A percentile compares a stretch with the other conserved stretches of the same genome.
Evolutionary conservation across 139 green algal genomes (phyloP).

Genomic region (Micromonas pusilla): DNA sequence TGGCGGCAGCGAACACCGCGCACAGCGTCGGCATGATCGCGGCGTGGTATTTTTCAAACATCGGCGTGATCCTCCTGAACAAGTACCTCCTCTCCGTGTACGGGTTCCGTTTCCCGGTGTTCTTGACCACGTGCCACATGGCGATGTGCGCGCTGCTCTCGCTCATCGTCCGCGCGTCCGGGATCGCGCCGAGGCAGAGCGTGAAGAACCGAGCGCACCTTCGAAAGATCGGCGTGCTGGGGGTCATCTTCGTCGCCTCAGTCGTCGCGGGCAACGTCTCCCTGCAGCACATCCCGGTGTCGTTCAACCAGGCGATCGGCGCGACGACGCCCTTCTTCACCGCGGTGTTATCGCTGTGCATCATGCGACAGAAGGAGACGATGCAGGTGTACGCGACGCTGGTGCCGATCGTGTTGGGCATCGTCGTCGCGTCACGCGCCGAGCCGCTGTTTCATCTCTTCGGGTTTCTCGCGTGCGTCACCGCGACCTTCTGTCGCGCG

Average conservation of each 20-base stretch:
- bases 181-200: slow-evolving; percentile 51
- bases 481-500: slow-evolving; percentile 58
- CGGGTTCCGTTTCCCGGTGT: slow-evolving; percentile 68
- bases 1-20: not conserved
- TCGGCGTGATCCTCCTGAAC: slow-evolving; percentile 88
- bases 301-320: slow-evolving; percentile 91
- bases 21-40: slow-evolving; percentile 23
- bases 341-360: slow-evolving; percentile 59
- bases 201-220: slow-evolving; percentile 61
- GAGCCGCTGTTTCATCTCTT: slow-evolving; percentile 80
- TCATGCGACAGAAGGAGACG: slow-evolving; percentile 54
- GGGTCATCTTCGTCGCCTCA: slow-evolving; percentile 72
- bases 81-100: slow-evolving; percentile 82
- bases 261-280: slow-evolving; percentile 87
- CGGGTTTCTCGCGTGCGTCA: slow-evolving; percentile 73
- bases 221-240: slow-evolving; percentile 66
- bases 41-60: slow-evolving; percentile 81
- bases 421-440: slow-evolving; percentile 76
- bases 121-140: slow-evolving; percentile 94
- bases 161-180: slow-evolving; percentile 37
- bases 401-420: slow-evolving; percentile 77
- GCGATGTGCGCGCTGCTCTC: slow-evolving; percentile 62
- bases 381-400: slow-evolving; percentile 71
- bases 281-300: slow-evolving; percentile 78
- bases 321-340: slow-evolving; percentile 94